Evolutionary conservation across 1,139 yeast genomes (phyloP).

Genomic region (Saccharomyces hybrid): DNA sequence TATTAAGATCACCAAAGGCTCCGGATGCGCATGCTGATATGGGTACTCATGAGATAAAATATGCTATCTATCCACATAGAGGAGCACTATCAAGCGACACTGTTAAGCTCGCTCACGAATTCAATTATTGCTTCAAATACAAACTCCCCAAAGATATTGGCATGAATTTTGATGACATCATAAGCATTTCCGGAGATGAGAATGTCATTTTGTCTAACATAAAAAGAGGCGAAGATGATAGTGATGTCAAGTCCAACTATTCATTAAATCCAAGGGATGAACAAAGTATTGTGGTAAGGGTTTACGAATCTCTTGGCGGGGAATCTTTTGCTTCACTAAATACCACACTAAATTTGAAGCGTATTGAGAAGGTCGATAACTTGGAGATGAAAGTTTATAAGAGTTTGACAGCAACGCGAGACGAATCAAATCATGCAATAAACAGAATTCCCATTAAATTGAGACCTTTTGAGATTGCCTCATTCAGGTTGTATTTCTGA

Average conservation of each 20-base stretch:
- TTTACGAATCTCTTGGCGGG: constrained; percentile 87
- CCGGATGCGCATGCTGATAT: constrained; percentile 92
- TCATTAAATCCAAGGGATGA: constrained; percentile 23
- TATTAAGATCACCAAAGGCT: constrained; percentile 78
- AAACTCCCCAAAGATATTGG: constrained; percentile 49
- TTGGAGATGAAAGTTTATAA: constrained; percentile 51
- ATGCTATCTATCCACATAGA: constrained; percentile 75
- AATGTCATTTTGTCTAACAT: constrained; percentile 66
- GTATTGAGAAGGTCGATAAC: constrained; percentile 55
- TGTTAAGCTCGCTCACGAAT: constrained; percentile 69
- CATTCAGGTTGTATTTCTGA: constrained; percentile 44
- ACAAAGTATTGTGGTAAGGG: constrained; percentile 57
- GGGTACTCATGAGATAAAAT: constrained; percentile 77
- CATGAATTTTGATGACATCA: constrained; percentile 66
- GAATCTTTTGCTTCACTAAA: constrained; percentile 45
- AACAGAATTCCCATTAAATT: constrained; percentile 42
- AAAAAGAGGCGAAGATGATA: constrained; percentile 85
- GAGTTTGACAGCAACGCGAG: constrained; percentile 28
- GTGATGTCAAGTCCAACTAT: constrained; percentile 37
- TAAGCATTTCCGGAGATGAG: constrained; percentile 50
- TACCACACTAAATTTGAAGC: constrained; percentile 38
- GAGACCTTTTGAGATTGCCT: constrained; percentile 73
- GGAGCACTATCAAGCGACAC: constrained; percentile 58
- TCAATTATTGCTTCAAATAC: constrained; percentile 50
- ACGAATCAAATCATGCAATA: constrained; percentile 26